phyloP scores from a whole-genome alignment of 2,329 filamentous ascomycete genomes.

The Niveomyces coronatus region DNA sequence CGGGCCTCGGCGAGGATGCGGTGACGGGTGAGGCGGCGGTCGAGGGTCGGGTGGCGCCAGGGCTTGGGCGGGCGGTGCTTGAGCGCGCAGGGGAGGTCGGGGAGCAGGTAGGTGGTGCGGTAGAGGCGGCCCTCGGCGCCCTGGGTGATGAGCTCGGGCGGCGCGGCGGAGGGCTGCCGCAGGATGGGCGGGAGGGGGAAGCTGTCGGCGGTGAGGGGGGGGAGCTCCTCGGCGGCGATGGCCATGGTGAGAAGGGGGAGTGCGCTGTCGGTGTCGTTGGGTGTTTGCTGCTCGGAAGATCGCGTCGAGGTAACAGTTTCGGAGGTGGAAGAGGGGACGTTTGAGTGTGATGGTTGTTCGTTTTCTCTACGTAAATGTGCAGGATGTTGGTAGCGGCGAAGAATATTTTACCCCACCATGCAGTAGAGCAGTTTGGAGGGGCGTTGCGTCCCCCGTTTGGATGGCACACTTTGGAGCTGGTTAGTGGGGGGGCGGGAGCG shows the following conservation, averaged over 20 bases:
- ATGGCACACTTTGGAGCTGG: too few relatives aligned
- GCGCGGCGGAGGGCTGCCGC: constrained; percentile 45
- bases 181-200: constrained; percentile 55
- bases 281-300: too few relatives aligned
- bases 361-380: too few relatives aligned
- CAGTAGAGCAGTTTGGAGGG: too few relatives aligned
- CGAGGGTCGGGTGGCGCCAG: constrained; percentile 84
- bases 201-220: constrained; percentile 13
- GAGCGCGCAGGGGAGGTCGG: constrained; percentile 61
- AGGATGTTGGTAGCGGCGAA: too few relatives aligned
- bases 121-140: constrained; percentile 94
- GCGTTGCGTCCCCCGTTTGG: too few relatives aligned
- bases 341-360: too few relatives aligned
- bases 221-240: neutral
- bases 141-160: constrained; percentile 70
- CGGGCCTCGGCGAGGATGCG: constrained; percentile 83
- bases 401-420: too few relatives aligned
- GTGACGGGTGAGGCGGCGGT: constrained; percentile 75
- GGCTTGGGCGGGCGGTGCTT: constrained; percentile 88
- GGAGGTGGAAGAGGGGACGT: too few relatives aligned
- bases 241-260: constrained; percentile 3
- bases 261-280: too few relatives aligned
- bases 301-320: too few relatives aligned
- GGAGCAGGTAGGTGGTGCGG: constrained; percentile 67
- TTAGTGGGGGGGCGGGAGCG: too few relatives aligned